Percentiles rank a stretch among this genome's conserved stretches.
Evolutionary conservation across 2,329 filamentous ascomycete genomes (phyloP).

Genomic region (Phialophora tarda): DNA sequence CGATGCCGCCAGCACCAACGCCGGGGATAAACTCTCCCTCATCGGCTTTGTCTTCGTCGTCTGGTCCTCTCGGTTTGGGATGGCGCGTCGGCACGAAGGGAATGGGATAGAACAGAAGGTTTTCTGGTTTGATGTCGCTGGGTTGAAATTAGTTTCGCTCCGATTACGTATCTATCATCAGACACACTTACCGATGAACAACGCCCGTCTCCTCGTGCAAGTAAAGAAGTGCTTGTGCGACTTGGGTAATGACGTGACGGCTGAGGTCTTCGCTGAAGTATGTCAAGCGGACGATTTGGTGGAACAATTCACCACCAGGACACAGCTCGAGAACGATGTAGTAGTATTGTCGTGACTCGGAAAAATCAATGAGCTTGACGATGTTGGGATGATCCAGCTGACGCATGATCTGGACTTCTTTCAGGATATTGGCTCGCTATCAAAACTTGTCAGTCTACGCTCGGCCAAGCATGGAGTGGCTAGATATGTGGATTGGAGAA

Average conservation of each 20-base stretch:
- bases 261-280: conserved; percentile 98
- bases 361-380: conserved; percentile 89
- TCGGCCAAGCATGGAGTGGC: conserved; percentile 34
- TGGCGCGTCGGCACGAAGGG: conserved; percentile 79
- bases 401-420: conserved; percentile 99
- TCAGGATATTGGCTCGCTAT: conserved; percentile 94
- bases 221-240: conserved; percentile 92
- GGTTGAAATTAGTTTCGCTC: not conserved
- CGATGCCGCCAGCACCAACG: conserved; percentile 85
- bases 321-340: conserved; percentile 96
- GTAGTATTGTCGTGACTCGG: conserved; percentile 92
- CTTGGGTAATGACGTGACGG: conserved; percentile 90
- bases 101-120: conserved; percentile 88
- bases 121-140: conserved; percentile 96
- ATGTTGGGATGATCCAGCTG: conserved; percentile 96
- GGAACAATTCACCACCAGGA: conserved; percentile 94
- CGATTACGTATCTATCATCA: not conserved
- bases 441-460: conserved; percentile 40
- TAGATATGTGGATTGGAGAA: conserved; percentile 2
- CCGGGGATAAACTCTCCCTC: conserved; percentile 91
- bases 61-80: conserved; percentile 79
- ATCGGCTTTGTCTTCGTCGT: conserved; percentile 96
- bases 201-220: conserved; percentile 93
- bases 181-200: conserved; percentile 80
- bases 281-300: conserved; percentile 96